A percentile compares a stretch with the other conserved stretches of the same genome.
These are phyloP conservation scores for Monosporozyma aerobia DNA, from an alignment of 805 yeast genomes.

Conservation along the genomic window DNA sequence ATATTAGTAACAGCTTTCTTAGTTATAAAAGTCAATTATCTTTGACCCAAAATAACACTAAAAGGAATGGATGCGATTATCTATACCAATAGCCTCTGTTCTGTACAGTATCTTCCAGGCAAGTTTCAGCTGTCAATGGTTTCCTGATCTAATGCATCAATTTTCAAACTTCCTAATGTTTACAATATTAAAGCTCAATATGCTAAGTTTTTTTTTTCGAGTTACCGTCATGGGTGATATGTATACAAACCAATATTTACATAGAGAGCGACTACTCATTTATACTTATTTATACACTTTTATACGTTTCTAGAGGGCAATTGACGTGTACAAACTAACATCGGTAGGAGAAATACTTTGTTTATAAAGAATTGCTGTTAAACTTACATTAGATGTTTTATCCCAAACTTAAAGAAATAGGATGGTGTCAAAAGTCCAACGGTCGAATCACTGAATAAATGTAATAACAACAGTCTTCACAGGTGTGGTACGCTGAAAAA, in stretches of 20 bases:
- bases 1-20: slow-evolving; percentile 10
- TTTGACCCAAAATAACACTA: background rate
- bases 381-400: no score
- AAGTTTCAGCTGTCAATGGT: background rate
- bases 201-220: background rate
- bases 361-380: no score
- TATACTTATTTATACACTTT: background rate
- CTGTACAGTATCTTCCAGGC: background rate
- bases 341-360: no score
- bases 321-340: background rate
- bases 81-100: background rate
- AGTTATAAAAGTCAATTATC: slow-evolving; percentile 11
- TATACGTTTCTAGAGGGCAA: background rate
- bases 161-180: background rate
- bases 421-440: no score
- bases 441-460: no score
- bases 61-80: background rate
- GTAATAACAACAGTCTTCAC: no score
- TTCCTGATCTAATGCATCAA: background rate
- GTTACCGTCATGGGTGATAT: background rate
- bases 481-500: no score
- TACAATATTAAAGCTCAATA: background rate
- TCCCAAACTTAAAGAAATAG: no score
- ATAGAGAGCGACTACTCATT: background rate
- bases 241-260: background rate